These are phyloP conservation scores for Euptelea pleiosperma DNA, from an alignment of 164 flowering plant species.

Conservation along the genomic window DNA sequence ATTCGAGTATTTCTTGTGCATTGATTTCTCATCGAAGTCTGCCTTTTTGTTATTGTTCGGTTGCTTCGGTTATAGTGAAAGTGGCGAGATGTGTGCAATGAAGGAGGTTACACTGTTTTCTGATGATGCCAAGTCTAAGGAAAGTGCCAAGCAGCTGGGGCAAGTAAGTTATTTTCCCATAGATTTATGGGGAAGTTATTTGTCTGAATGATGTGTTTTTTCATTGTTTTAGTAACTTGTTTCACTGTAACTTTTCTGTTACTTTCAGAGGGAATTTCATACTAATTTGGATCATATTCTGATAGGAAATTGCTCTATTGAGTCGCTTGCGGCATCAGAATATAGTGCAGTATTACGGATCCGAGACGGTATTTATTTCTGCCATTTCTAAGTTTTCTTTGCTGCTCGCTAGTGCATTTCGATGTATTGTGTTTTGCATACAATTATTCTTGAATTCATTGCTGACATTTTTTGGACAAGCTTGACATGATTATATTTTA, in stretches of 20 bases:
- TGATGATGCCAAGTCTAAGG: slow-evolving; percentile 94
- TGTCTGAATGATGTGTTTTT: not conserved
- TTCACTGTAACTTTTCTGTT: not conserved
- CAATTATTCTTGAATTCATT: not conserved
- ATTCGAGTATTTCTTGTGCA: not conserved
- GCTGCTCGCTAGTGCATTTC: not conserved
- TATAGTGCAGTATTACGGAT: slow-evolving; percentile 90
- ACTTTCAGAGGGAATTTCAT: not conserved
- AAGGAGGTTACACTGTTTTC: slow-evolving; percentile 89
- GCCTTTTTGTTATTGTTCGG: not conserved
- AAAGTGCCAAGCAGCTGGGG: slow-evolving; percentile 88
- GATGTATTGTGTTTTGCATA: not conserved
- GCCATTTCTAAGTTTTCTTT: not conserved
- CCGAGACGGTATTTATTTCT: slow-evolving; percentile 51
- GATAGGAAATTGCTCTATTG: slow-evolving; percentile 73
- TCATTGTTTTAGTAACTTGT: too few species aligned
- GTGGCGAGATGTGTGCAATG: slow-evolving; percentile 99
- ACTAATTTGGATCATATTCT: slow-evolving; percentile 13
- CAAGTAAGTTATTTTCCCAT: slow-evolving; percentile 46
- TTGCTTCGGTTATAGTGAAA: slow-evolving; percentile 51
- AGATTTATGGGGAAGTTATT: not conserved
- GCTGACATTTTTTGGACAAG: slow-evolving; percentile 2
- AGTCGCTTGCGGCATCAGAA: slow-evolving; percentile 86
- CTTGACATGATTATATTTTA: not conserved
- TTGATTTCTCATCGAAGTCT: not conserved